phyloP scores from a whole-genome alignment of 2,329 filamentous ascomycete genomes.

The Trichoderma sp. region DNA sequence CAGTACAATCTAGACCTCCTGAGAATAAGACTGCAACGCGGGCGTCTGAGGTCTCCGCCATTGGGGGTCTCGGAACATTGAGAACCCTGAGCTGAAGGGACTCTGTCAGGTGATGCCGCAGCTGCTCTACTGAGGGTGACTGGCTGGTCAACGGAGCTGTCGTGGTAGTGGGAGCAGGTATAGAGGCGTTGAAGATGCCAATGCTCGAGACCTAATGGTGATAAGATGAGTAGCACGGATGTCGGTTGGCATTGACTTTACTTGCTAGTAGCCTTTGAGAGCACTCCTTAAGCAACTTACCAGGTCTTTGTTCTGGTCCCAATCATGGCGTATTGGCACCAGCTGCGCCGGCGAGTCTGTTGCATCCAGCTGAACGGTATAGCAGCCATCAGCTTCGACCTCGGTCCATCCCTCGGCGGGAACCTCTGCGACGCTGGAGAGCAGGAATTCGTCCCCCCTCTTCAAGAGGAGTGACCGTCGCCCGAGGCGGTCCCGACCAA shows the following conservation, averaged over 20 bases:
- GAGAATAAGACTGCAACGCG: conserved; percentile 85
- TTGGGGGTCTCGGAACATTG: conserved; percentile 63
- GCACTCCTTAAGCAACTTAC: conserved; percentile 46
- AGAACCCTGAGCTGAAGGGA: conserved; percentile 67
- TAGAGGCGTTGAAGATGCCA: conserved; percentile 53
- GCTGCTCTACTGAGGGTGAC: conserved; percentile 54
- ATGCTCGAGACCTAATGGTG: conserved; percentile 54
- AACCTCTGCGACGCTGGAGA: conserved; percentile 72
- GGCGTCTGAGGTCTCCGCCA: conserved; percentile 43
- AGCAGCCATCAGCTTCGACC: conserved; percentile 82
- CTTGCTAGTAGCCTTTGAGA: conserved; percentile 4
- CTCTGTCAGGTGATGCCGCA: conserved; percentile 58
- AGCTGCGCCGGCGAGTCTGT: conserved; percentile 19
- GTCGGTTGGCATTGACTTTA: neutral
- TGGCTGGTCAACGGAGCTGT: conserved; percentile 30
- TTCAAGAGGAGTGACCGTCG: conserved; percentile 76
- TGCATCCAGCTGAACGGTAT: conserved; percentile 61
- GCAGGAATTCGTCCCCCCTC: conserved; percentile 51
- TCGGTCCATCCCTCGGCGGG: conserved; percentile 66
- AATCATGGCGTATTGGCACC: conserved; percentile 36
- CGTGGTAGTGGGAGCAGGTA: conserved; percentile 42
- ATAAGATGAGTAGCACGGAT: conserved; percentile 47
- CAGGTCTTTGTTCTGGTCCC: conserved; percentile 44
- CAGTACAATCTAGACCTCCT: conserved; percentile 88
- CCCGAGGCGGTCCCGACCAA: conserved; percentile 84